phyloP scores from a whole-genome alignment of 495 filamentous ascomycete genomes.

The Aspergillus sparsus region DNA sequence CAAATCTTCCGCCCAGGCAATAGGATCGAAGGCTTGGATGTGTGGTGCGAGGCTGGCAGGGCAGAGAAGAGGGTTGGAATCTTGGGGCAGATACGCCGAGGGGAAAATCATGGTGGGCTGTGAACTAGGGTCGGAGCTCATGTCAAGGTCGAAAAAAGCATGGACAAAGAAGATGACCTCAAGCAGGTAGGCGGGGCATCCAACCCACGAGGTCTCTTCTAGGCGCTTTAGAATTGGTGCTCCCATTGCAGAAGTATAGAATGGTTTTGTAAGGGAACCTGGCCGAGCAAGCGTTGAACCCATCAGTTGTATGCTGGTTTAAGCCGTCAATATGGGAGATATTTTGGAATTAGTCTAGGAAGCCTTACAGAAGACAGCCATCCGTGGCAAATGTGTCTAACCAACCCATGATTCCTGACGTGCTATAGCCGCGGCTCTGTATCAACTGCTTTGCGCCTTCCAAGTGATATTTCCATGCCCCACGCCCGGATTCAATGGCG shows the following conservation, averaged over 20 bases:
- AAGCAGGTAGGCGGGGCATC: conserved; percentile 50
- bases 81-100: conserved; percentile 30
- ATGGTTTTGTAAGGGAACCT: conserved; percentile 46
- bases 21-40: conserved; percentile 47
- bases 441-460: conserved; percentile 49
- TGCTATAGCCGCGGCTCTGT: conserved; percentile 27
- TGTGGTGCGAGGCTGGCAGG: conserved; percentile 42
- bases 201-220: conserved; percentile 51
- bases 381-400: conserved; percentile 47
- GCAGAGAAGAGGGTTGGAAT: conserved; percentile 34
- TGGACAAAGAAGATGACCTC: conserved; percentile 52
- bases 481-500: conserved; percentile 47
- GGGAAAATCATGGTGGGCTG: conserved; percentile 35
- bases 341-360: background rate
- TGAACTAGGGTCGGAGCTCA: conserved; percentile 26
- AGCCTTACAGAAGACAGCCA: conserved; percentile 43
- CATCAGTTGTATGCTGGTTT: conserved; percentile 48
- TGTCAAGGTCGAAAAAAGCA: conserved; percentile 42
- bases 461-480: conserved; percentile 51
- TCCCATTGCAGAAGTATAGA: conserved; percentile 45
- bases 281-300: conserved; percentile 50
- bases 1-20: conserved; percentile 46
- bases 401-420: conserved; percentile 37
- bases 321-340: background rate
- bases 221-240: conserved; percentile 45